Percentiles rank a stretch among this genome's conserved stretches.
Conservation (phyloP, 129 eudicot species). For the Gnaphalium uliginosum region DNA sequence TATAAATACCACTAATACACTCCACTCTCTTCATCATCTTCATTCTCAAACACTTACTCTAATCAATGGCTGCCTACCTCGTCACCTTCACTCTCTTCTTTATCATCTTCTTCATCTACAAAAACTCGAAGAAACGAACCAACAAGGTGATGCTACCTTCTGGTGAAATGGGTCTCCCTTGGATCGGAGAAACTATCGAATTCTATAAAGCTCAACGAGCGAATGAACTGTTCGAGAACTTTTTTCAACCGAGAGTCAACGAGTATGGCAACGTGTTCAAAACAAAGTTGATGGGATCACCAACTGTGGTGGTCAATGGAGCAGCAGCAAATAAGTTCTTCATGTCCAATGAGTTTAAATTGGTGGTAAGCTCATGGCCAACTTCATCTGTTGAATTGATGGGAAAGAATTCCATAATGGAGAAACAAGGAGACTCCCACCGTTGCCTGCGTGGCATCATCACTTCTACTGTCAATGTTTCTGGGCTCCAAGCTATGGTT, state of each 20-base stretch:
- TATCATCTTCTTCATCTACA: constrained; percentile 34
- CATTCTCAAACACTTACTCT: too few relatives aligned
- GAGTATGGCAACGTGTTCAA: constrained; percentile 66
- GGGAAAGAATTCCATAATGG: constrained; percentile 81
- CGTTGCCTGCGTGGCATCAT: constrained; percentile 61
- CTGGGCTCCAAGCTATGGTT: constrained; percentile 55
- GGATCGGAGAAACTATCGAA: constrained; percentile 80
- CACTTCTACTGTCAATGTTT: constrained; percentile 45
- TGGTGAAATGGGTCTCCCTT: constrained; percentile 73
- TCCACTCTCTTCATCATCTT: constrained; percentile 17
- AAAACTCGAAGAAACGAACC: constrained; percentile 3
- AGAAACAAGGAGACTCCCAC: constrained; percentile 76
- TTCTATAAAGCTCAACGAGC: constrained; percentile 63
- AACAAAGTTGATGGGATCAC: constrained; percentile 79
- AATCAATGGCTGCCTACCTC: constrained; percentile 19
- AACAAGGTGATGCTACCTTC: constrained; percentile 49
- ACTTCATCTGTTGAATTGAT: constrained; percentile 73
- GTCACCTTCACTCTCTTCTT: background rate
- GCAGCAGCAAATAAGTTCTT: constrained; percentile 72
- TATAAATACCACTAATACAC: constrained; percentile 10
- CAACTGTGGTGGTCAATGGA: constrained; percentile 74
- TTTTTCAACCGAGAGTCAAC: constrained; percentile 52
- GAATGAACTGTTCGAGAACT: constrained; percentile 57
- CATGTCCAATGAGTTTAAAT: constrained; percentile 76
- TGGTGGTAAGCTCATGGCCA: constrained; percentile 88